Percentiles rank a stretch among this genome's conserved stretches.
Evolutionary conservation across 352 stramenopile genomes (phyloP).

Genomic region (Phytophthora sp.): DNA sequence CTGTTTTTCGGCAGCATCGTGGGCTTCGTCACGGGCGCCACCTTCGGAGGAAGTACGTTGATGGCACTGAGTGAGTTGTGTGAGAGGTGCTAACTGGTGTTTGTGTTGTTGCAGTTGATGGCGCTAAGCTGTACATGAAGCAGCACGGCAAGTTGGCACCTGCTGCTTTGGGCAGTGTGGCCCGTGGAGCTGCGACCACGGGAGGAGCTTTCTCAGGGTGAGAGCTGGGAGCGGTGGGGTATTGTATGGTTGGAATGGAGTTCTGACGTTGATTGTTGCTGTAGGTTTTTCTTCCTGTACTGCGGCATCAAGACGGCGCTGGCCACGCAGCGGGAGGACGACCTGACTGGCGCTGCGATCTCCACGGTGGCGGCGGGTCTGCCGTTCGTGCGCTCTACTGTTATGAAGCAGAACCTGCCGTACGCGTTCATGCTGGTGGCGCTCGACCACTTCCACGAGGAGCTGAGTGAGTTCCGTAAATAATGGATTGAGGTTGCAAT

Average conservation of each 20-base stretch:
- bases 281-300: slow-evolving; percentile 81
- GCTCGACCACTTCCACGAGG: slow-evolving; percentile 84
- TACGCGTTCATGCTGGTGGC: slow-evolving; percentile 81
- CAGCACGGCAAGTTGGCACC: slow-evolving; percentile 56
- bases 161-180: slow-evolving; percentile 47
- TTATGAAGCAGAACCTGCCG: slow-evolving; percentile 78
- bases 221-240: not conserved
- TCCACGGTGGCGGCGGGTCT: slow-evolving; percentile 51
- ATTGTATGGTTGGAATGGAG: not conserved
- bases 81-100: not conserved
- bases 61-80: not conserved
- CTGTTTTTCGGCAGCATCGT: slow-evolving; percentile 82
- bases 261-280: not conserved
- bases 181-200: slow-evolving; percentile 58
- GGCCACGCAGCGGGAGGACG: slow-evolving; percentile 63
- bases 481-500: too few species aligned
- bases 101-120: slow-evolving; percentile 52
- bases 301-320: slow-evolving; percentile 78
- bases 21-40: slow-evolving; percentile 78
- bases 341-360: slow-evolving; percentile 66
- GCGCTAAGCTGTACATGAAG: slow-evolving; percentile 65
- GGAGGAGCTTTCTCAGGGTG: slow-evolving; percentile 70
- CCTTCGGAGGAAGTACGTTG: slow-evolving; percentile 73
- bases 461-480: slow-evolving; percentile 68
- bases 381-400: slow-evolving; percentile 64